Evolutionary conservation across 2,329 filamentous ascomycete genomes (phyloP), one percentile per base, ranked within the genome.

Genomic region (Chaetomium sp.): DNA sequence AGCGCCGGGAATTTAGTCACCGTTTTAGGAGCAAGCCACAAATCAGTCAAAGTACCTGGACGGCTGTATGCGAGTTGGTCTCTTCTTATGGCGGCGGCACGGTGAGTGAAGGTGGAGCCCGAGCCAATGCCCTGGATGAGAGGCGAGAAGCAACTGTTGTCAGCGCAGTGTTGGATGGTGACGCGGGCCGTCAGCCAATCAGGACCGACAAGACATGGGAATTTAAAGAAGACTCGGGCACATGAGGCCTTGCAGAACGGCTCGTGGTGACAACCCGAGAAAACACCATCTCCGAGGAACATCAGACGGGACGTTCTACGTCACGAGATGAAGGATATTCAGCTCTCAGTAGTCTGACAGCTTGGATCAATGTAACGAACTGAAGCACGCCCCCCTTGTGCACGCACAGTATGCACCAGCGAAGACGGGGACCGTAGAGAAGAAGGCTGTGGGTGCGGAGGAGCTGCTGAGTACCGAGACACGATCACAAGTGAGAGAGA

Each of bases 181-280:
- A 13, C 23, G 60, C 29, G 9, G 35, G 35, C n/a, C 50, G 25
- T 27, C 12, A 51, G 19, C 60, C 60, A 62, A 57, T 62, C 23
- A 57, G 19, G 21, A 4, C 13, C 19, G 13, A 35, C 19, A 23
- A 49, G 54, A 7, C 60, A 31, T 51, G 31, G 42, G 29, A 21
- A 42, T 38, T 45, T 45, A 8, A 42, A 9, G 12, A 21, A 9
- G 9, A 19, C 29, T 16, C 16, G 55, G 54, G 55, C 55, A 58
- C 61, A 53, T 63, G 61, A 63, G 61, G 54, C 60, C 53, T 19
- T 63, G 54, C 60, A 62, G 38, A 31, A 21, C n/a, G 29, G 47
- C 33, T 58, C n/a, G 60, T 8, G 13, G 21, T 31, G 38, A 19
- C n/a, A 47, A 10, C 16, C 21, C 13, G 42, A 27, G 29, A 21